phyloP scores from a whole-genome alignment of 345 rosid genomes.

The Iberis pinnata region DNA sequence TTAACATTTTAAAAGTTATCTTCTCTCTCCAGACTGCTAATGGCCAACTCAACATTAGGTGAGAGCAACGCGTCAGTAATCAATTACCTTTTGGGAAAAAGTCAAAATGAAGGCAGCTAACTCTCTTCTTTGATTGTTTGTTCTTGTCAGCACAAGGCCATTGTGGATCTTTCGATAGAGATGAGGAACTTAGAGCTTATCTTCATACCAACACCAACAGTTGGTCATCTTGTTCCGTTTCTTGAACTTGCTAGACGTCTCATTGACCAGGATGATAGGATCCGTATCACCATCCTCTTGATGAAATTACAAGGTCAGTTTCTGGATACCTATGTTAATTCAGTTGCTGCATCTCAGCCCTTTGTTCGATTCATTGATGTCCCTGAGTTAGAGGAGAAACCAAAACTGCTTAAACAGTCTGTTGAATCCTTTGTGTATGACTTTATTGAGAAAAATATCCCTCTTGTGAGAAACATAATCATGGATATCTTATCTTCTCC shows the following conservation, averaged over 20 bases:
- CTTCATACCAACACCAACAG: conserved; percentile 26
- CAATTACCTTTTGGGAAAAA: conserved; percentile 1
- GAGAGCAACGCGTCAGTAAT: background rate
- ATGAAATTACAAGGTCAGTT: conserved; percentile 30
- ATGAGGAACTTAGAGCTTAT: conserved; percentile 26
- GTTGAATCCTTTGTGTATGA: conserved; percentile 20
- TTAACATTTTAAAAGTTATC: background rate
- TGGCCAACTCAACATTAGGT: conserved; percentile 21
- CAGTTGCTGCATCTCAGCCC: conserved; percentile 23
- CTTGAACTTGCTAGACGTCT: conserved; percentile 44
- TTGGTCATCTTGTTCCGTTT: conserved; percentile 44
- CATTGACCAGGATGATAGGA: conserved; percentile 32
- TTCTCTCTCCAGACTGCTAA: conserved; percentile 9
- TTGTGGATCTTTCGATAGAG: background rate
- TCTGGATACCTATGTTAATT: conserved; percentile 22
- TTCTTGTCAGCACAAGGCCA: background rate
- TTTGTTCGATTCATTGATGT: conserved; percentile 26
- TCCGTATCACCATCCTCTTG: conserved; percentile 31
- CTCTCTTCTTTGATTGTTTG: background rate
- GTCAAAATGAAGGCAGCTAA: conserved; percentile 7
- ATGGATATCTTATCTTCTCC: conserved; percentile 18
- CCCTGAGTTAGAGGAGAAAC: conserved; percentile 27
- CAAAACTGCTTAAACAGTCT: conserved; percentile 12
- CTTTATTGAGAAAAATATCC: conserved; percentile 12
- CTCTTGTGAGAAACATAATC: conserved; percentile 26